Evolutionary conservation across 306 rosid genomes (phyloP), one percentile per base, ranked within the genome.

Genomic region (Castanopsis chinensis): DNA sequence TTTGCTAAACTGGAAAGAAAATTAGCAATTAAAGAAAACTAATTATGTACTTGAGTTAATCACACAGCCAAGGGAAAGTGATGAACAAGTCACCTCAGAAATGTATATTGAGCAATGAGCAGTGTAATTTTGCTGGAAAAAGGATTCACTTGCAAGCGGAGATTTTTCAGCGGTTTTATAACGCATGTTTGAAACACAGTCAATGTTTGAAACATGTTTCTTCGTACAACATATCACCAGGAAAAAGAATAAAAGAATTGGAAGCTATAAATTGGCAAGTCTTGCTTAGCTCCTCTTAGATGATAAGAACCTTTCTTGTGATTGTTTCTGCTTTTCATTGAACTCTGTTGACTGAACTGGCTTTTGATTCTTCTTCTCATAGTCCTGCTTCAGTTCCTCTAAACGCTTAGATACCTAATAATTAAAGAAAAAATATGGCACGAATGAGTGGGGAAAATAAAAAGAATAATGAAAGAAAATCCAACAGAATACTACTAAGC

Each of bases 351-450:
- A 73, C 68, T 74, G 74, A 76, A 53, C 71, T 20, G 23, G 18
- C 80, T 87, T 92, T 60, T 89, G 94, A 21, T 86, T 86, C 86
- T 90, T 88, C 82, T 78, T 84, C 83, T 94, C 95, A 56, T 94
- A 92, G 79, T 90, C 89, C 43, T 69, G 86, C 80, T 64, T 88
- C 84, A 91, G 79, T 75, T 91, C 97, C 83, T 88, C 92, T 82
- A 94, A 88, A 67, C 93, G 91, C 80, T 80, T 91, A 19, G 97
- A 88, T 63, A 94, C 90, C 99, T 94, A 78, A 76, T 49, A 49
- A 83, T 45, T 41, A 83, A 53, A 13, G 32, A 79, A 64, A 78
- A 64, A 6, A 20, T 5, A 75, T 9, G 30, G 1, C 30, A 71
- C n/a, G 3, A 67, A 37, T 67, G n/a, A 19, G 20, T 10, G 53